Base-by-base conservation (phyloP, 1,284 basidiomycete species). In the Ceratobasidium sp. region DNA sequence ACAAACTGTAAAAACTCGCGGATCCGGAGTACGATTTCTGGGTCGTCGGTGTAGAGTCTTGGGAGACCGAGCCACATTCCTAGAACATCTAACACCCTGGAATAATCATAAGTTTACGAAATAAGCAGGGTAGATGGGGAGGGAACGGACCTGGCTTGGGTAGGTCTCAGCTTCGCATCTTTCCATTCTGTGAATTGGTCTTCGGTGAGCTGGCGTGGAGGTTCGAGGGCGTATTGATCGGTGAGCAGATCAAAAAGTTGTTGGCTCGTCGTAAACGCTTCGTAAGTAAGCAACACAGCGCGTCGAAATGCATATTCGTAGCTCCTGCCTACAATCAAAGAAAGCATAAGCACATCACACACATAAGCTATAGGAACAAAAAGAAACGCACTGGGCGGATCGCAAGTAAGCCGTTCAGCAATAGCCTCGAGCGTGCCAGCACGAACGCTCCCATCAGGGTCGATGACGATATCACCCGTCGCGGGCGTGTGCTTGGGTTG, bases 281-380 rank as follows among this genome's bases (percentile, higher is more conserved):
- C 89, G 85, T 93, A 94, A 12, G 94, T 96, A 85, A 90, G 91
- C 59, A 96, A 85, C 84, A 96, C 95, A 7, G 89, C 87, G 33
- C 90, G 88, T 61, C 90, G 88, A 83, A 90, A 95, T 9, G 85
- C 83, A 0, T 84, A 85, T 74, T 89, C 88, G 78, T 88, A 87
- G 48, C 52, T 78, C 48, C 38, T 50, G 54, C 56, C 46, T 69
- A 52, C 12, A 33, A 54, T 26, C 48, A 50, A 62, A 69, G 6
- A 6, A 38, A 33, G 12, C 68, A 28, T 28, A 26, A 28, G 38
- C 71, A 10, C 3, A 2, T 48, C 65, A 77, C 15, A 33, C 17
- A 10, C 9, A 26, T 50, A n/a, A n/a, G n/a, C n/a, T n/a, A n/a
- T n/a, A n/a, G n/a, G n/a, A n/a, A n/a, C n/a, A 44, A 28, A 26